phyloP scores from a whole-genome alignment of 768 basidiomycete species.

The Cystobasidium ongulense region DNA sequence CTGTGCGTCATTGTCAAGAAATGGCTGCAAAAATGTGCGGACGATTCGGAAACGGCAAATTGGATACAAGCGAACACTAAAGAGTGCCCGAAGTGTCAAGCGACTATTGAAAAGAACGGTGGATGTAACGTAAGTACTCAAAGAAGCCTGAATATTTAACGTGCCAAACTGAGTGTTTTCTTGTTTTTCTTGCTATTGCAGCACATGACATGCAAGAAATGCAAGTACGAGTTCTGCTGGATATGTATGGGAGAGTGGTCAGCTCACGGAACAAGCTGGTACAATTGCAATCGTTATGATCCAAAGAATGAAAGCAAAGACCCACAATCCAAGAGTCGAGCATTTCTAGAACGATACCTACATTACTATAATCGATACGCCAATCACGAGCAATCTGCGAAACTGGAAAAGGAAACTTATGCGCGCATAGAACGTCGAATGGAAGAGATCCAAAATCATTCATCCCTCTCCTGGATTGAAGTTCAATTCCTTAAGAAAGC shows the following conservation, averaged over 20 bases:
- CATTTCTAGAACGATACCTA: slow-evolving; percentile 86
- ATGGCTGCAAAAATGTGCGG: slow-evolving; percentile 95
- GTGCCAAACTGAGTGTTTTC: neutral
- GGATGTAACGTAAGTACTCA: slow-evolving; percentile 73
- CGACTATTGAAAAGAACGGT: slow-evolving; percentile 99
- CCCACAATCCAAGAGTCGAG: slow-evolving; percentile 78
- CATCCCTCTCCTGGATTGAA: slow-evolving; percentile 92
- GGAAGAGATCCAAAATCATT: slow-evolving; percentile 96
- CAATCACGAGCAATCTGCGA: slow-evolving; percentile 98
- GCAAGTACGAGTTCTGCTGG: slow-evolving; percentile 98
- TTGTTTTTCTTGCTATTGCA: slow-evolving; percentile 48
- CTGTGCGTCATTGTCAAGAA: slow-evolving; percentile 78
- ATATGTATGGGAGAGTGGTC: slow-evolving; percentile 99
- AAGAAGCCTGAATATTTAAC: slow-evolving; percentile 52
- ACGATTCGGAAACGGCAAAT: slow-evolving; percentile 96
- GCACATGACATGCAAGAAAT: slow-evolving; percentile 99
- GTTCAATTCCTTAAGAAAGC: slow-evolving; percentile 99
- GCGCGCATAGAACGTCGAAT: slow-evolving; percentile 98
- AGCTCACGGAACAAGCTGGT: slow-evolving; percentile 95
- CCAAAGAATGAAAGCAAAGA: slow-evolving; percentile 74
- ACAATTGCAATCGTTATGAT: slow-evolving; percentile 94
- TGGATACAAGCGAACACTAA: slow-evolving; percentile 99
- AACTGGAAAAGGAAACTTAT: slow-evolving; percentile 84
- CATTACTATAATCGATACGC: slow-evolving; percentile 99
- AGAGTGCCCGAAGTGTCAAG: slow-evolving; percentile 90